phyloP scores from a whole-genome alignment of 306 rosid genomes.

The Neltuma alba region DNA sequence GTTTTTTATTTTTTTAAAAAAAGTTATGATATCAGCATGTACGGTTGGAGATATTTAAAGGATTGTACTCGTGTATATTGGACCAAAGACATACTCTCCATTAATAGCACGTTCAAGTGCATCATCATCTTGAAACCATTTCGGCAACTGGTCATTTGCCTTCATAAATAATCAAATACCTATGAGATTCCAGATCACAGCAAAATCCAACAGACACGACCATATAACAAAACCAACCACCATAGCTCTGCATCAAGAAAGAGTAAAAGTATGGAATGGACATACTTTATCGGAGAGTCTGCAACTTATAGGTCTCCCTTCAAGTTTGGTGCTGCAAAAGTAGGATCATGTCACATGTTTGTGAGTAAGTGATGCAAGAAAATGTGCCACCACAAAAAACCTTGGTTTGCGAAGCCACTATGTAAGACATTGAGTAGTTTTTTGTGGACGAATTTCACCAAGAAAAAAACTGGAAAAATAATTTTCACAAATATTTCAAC shows the following conservation, averaged over 20 bases:
- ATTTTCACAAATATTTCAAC: slow-evolving; percentile 5
- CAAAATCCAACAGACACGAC: slow-evolving; percentile 22
- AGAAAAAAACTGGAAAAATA: slow-evolving; percentile 11
- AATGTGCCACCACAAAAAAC: not conserved
- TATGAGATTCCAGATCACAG: slow-evolving; percentile 37
- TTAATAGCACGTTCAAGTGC: slow-evolving; percentile 87
- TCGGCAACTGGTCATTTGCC: slow-evolving; percentile 74
- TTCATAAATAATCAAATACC: slow-evolving; percentile 43
- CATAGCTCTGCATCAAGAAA: slow-evolving; percentile 19
- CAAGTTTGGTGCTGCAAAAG: slow-evolving; percentile 82
- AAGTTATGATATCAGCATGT: not conserved
- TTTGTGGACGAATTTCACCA: not conserved
- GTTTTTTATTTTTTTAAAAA: not conserved
- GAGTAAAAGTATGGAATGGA: slow-evolving; percentile 24
- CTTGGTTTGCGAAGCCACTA: not conserved
- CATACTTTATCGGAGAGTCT: slow-evolving; percentile 97
- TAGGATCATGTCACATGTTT: slow-evolving; percentile 6
- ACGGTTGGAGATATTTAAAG: slow-evolving; percentile 5
- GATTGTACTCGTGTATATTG: slow-evolving; percentile 20
- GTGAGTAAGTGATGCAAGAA: slow-evolving; percentile 3
- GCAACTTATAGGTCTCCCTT: slow-evolving; percentile 83
- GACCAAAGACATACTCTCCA: slow-evolving; percentile 73
- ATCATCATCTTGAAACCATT: slow-evolving; percentile 89
- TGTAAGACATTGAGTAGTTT: not conserved
- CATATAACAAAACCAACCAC: slow-evolving; percentile 21